Evolutionary conservation across 2,329 filamentous ascomycete genomes (phyloP), one percentile per base, ranked within the genome.

Genomic region (Boeremia exigua): DNA sequence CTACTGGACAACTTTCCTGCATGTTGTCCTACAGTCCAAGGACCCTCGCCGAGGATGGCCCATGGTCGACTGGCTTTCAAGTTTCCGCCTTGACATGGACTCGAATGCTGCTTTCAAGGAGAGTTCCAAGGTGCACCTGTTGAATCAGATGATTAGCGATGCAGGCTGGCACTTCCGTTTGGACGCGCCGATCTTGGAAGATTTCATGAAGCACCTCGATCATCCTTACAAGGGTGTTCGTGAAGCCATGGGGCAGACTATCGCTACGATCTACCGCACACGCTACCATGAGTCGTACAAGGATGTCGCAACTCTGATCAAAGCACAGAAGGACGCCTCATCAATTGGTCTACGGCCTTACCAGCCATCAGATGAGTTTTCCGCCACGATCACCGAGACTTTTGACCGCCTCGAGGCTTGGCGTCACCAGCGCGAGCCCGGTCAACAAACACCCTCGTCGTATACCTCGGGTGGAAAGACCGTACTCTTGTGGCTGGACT

Each of bases 31-130:
- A 37, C 92, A 96, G 65, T 88, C 89, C 10, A 94, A 95, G 69
- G 95, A 99, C 75, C 94, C 95, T 11, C 86, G 96, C 39, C 87
- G 94, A 60, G 88, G 88, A 3, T 92, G 90, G 81, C 94, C 96
- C 62, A 83, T 99, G 60, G 85, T 96, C 32, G 89, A 95, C 61
- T 89, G 87, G 75, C 81, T 99, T 17, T 86, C 89, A 42, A 86
- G 88, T 49, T 98, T 98, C 84, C 86, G 92, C 28, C 82, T 99
- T 9, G 95, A 99, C 72, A 94, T 98, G 88, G 82, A 86, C 6
- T 97, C 94, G 0, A 97, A 98, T 71, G 95, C 96, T 4, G 95
- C 95, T 0, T 99, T 99, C 83, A 99, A 99, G 75, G 96, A 99
- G 74, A 96, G 94, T 51, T 96, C 94, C 27, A 97, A 98, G 79